These are phyloP conservation scores for Wallacemonas collosoma DNA, from an alignment of 208 protist species.

Conservation along the genomic window DNA sequence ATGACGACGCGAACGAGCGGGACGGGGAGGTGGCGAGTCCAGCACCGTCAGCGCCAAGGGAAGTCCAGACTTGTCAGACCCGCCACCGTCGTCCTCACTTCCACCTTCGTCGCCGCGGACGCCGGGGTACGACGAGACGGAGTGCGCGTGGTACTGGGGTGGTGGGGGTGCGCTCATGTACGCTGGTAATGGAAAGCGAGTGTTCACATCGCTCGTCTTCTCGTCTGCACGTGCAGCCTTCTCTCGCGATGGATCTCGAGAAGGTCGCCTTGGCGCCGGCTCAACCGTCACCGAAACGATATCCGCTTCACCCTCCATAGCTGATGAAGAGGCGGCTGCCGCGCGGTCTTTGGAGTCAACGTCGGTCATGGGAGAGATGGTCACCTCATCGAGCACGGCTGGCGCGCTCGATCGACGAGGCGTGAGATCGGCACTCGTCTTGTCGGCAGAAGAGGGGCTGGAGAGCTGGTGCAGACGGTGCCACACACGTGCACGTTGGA, in stretches of 20 bases:
- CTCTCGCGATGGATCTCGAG: not conserved
- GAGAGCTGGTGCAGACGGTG: not conserved
- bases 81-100: not conserved
- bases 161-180: not conserved
- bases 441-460: not conserved
- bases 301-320: not conserved
- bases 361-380: conserved; percentile 11
- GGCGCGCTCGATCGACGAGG: too few species aligned
- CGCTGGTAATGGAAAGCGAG: not conserved
- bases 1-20: too few species aligned
- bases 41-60: conserved; percentile 2
- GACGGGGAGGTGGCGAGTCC: not conserved
- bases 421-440: not conserved
- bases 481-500: conserved; percentile 5
- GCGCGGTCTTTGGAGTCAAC: not conserved
- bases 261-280: not conserved
- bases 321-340: not conserved
- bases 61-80: not conserved
- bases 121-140: not conserved
- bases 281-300: conserved; percentile 2
- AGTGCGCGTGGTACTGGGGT: not conserved
- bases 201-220: not conserved
- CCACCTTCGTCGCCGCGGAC: not conserved
- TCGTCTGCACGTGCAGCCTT: too few species aligned
- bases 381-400: not conserved